Conservation (phyloP, 345 rosid genomes). For the Sisymbrium irio region DNA sequence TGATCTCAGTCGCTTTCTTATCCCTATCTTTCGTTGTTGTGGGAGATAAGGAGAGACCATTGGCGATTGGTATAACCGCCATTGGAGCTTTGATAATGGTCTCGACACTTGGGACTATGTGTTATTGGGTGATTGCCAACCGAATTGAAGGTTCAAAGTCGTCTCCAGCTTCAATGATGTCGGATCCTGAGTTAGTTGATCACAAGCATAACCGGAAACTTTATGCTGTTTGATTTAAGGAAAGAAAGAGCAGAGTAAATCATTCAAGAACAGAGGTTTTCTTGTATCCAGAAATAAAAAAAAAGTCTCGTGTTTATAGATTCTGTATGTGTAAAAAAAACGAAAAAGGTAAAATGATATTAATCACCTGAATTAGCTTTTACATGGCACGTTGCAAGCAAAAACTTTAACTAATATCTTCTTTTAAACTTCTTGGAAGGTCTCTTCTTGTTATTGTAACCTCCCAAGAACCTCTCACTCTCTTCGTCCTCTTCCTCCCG, state of each 20-base stretch:
- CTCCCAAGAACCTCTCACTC: too few relatives aligned
- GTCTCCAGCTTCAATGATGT: conserved; percentile 51
- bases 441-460: too few relatives aligned
- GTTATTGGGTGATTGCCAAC: conserved; percentile 79
- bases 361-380: neutral
- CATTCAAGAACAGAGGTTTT: conserved; percentile 3
- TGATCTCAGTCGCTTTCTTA: conserved; percentile 82
- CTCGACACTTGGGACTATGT: conserved; percentile 81
- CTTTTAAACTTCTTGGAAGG: too few relatives aligned
- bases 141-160: conserved; percentile 61
- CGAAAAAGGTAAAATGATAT: neutral
- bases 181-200: conserved; percentile 60
- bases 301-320: conserved; percentile 3
- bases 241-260: neutral
- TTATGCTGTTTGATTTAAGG: conserved; percentile 57
- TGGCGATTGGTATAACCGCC: conserved; percentile 56
- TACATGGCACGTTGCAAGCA: neutral
- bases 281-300: conserved; percentile 14
- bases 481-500: too few relatives aligned
- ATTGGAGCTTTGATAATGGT: conserved; percentile 77
- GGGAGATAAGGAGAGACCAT: conserved; percentile 50
- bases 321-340: conserved; percentile 9
- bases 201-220: conserved; percentile 55
- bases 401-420: too few relatives aligned
- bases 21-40: conserved; percentile 76